Conservation (phyloP, 148 eudicot species). For the Amaranthus cruentus region DNA sequence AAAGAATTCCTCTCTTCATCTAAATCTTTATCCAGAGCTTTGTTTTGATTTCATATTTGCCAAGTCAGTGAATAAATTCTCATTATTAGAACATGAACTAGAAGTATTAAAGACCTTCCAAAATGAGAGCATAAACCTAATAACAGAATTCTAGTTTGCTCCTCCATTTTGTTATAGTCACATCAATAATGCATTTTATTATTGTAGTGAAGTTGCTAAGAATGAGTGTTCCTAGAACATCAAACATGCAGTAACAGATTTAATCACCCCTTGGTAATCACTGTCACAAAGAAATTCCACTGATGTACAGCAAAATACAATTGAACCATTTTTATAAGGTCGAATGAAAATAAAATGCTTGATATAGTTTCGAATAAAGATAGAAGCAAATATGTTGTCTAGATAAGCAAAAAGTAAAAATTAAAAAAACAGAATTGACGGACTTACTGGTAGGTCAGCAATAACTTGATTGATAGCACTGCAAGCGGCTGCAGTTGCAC, state of each 20-base stretch:
- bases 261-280: too few species aligned
- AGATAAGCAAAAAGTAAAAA: neutral
- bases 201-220: neutral
- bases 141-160: neutral
- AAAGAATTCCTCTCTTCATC: neutral
- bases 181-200: neutral
- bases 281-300: neutral
- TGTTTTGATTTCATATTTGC: neutral
- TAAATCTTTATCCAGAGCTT: neutral
- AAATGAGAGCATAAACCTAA: neutral
- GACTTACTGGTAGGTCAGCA: constrained; percentile 93
- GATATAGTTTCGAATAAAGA: neutral
- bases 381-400: neutral
- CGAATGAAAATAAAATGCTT: neutral
- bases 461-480: constrained; percentile 93
- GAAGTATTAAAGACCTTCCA: neutral
- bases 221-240: neutral
- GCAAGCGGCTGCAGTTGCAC: constrained; percentile 97
- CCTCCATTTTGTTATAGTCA: neutral
- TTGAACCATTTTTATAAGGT: neutral
- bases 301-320: neutral
- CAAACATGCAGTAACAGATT: neutral
- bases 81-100: too few species aligned
- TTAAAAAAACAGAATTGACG: neutral
- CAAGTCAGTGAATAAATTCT: neutral